phyloP scores from a whole-genome alignment of 2,329 filamentous ascomycete species.

The Herpotrichia juniperi region DNA sequence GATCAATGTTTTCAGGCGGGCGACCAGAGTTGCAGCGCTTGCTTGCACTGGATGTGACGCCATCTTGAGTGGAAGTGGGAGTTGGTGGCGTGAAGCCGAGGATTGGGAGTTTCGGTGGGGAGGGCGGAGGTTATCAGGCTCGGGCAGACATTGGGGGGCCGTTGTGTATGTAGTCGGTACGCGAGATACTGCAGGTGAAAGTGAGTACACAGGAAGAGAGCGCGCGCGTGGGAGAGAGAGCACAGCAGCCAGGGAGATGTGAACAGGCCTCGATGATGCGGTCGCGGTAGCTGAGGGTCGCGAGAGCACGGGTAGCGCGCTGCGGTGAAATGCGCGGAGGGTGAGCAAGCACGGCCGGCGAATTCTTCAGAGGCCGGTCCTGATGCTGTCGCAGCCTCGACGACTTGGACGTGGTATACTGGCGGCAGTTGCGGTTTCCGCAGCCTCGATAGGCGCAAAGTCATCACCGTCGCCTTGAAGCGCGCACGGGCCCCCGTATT shows the following conservation, averaged over 20 bases:
- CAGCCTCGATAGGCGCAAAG: constrained; percentile 22
- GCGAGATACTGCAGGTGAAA: neutral
- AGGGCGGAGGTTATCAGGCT: neutral
- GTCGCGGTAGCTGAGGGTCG: no score
- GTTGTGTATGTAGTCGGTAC: neutral
- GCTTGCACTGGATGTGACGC: constrained; percentile 45
- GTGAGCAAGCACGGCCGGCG: neutral
- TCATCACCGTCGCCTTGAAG: constrained; percentile 17
- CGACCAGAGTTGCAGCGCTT: constrained; percentile 45
- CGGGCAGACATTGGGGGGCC: neutral
- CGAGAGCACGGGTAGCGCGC: no score
- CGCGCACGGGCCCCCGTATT: constrained; percentile 18
- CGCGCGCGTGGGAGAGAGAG: constrained; percentile 6
- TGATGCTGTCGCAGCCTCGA: neutral
- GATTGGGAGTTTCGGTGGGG: neutral
- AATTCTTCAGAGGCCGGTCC: neutral
- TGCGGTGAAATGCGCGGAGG: neutral
- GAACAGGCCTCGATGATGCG: neutral
- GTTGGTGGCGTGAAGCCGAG: neutral
- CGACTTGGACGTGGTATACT: neutral
- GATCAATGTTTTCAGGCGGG: constrained; percentile 60
- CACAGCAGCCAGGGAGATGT: neutral
- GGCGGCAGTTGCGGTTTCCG: neutral
- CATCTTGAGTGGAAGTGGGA: constrained; percentile 21
- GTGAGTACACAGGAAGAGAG: neutral